These are phyloP conservation scores for Entamoeba dispar DNA, from an alignment of 208 protist genomes.

Conservation along the genomic window DNA sequence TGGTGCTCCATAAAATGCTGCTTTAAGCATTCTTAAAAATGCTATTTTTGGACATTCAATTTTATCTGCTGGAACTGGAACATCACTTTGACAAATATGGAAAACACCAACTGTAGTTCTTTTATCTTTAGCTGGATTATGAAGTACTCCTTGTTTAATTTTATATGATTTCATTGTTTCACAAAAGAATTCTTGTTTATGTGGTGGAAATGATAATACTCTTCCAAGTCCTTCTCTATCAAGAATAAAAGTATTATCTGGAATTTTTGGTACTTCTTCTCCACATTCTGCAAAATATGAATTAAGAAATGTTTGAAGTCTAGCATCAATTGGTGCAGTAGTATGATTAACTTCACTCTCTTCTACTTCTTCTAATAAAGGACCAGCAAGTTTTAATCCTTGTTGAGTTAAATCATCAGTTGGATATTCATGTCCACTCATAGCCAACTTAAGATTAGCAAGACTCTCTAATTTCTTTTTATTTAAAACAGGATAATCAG, in stretches of 20 bases:
- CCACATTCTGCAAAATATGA: not conserved
- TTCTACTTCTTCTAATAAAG: not conserved
- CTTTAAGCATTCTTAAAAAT: conserved; percentile 11
- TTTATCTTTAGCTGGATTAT: conserved; percentile 32
- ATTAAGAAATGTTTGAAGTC: not conserved
- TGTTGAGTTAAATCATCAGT: not conserved
- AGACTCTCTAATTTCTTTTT: not conserved
- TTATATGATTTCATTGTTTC: conserved; percentile 17
- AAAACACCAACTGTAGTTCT: conserved; percentile 35
- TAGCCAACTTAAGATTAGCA: not conserved
- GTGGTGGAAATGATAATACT: conserved; percentile 19
- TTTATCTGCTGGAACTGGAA: conserved; percentile 30
- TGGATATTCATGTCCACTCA: not conserved
- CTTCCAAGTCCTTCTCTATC: conserved; percentile 15
- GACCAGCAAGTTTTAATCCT: not conserved
- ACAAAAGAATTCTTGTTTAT: conserved; percentile 12
- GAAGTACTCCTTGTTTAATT: conserved; percentile 25
- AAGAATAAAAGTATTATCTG: conserved; percentile 12
- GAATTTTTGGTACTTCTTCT: conserved; percentile 1
- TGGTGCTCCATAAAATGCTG: conserved; percentile 18
- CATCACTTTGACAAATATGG: conserved; percentile 25
- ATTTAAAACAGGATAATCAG: not conserved
- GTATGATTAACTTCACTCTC: not conserved
- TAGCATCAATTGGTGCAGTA: not conserved
- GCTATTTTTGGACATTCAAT: conserved; percentile 13